Evolutionary conservation across 2,329 filamentous ascomycete species (phyloP), one percentile per base, ranked within the genome.

Genomic region (Trichoderma asperellum): DNA sequence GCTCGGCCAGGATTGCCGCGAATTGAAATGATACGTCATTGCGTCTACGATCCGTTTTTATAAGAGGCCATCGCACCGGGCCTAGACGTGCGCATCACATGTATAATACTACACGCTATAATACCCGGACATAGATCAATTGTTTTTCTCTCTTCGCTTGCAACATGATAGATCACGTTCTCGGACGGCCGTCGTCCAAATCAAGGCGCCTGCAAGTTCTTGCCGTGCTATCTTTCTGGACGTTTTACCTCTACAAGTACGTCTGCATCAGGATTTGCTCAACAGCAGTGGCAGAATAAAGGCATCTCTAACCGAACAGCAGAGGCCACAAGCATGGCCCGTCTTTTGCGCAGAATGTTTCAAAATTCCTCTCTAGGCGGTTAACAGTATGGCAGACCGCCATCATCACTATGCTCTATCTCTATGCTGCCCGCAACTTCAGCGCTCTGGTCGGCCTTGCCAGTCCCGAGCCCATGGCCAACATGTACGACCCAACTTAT

Each of bases 191-290:
- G 40, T 97, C 94, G 71, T 89, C 92, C 76, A 92, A 95, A 82
- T 97, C 96, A 76, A 89, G 95, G 72, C 93, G 96, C 76, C 90
- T 96, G 62, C 95, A 98, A 80, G 94, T 99, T 74, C 87, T 98
- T 73, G 91, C 92, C 27, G 96, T 98, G 16, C 86, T 98, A 68
- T 89, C 92, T 0, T 96, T 98, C 77, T 99, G 96, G 96, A 91
- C 92, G 5, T 82, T 91, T 58, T 97, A 97, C 78, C 83, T 97
- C 34, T 87, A 91, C 76, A 89, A 87, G 92, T 93, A 83, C 14
- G 60, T 71, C 84, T 37, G 49, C 14, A n/a, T 1, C 24, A 2
- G 0, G 29, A 4, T 43, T 29, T 18, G 56, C 8, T 74, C 77
- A 59, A 76, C 63, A 27, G 21, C 10, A 16, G n/a, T 43, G 8